Percentiles rank a stretch among this genome's conserved stretches.
These are phyloP conservation scores for Conticribra guillardii DNA, from an alignment of 108 stramenopile genomes.

Conservation along the genomic window DNA sequence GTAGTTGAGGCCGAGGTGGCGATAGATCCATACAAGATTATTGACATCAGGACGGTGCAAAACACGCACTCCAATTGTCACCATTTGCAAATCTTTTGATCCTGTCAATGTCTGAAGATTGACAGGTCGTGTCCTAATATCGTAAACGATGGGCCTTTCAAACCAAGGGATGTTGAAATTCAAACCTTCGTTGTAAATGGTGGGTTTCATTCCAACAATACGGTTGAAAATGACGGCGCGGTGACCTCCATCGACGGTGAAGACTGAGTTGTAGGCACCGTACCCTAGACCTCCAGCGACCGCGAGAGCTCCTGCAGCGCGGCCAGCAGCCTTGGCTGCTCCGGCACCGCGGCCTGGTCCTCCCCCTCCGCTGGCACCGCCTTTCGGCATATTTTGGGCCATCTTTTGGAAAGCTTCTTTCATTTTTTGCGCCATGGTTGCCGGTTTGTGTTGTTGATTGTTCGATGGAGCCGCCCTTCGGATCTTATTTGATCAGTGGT, in stretches of 20 bases:
- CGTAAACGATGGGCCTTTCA: slow-evolving; percentile 94
- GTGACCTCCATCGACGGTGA: slow-evolving; percentile 96
- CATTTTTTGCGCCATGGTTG: slow-evolving; percentile 78
- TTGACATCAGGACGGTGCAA: slow-evolving; percentile 93
- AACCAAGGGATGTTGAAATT: slow-evolving; percentile 99
- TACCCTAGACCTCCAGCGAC: slow-evolving; percentile 85
- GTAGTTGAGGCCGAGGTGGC: slow-evolving; percentile 93
- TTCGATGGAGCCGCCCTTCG: background rate
- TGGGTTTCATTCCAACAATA: slow-evolving; percentile 90
- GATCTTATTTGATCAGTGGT: background rate
- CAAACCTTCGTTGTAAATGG: slow-evolving; percentile 93
- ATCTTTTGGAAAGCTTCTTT: slow-evolving; percentile 81
- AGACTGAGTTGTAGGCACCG: slow-evolving; percentile 93
- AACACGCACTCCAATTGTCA: slow-evolving; percentile 98
- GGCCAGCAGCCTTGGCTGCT: slow-evolving; percentile 79
- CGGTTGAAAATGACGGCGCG: slow-evolving; percentile 97
- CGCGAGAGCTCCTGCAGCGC: slow-evolving; percentile 71
- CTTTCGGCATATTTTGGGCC: slow-evolving; percentile 80
- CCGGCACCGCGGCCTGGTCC: slow-evolving; percentile 56
- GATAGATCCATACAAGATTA: slow-evolving; percentile 95
- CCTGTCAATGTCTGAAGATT: slow-evolving; percentile 96
- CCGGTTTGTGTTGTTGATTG: background rate
- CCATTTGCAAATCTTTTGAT: slow-evolving; percentile 99
- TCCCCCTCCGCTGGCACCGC: slow-evolving; percentile 73
- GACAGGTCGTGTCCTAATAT: slow-evolving; percentile 96